Evolutionary conservation across 2,329 filamentous ascomycete genomes (phyloP), one percentile per base, ranked within the genome.

Genomic region (Ascochyta lentis): DNA sequence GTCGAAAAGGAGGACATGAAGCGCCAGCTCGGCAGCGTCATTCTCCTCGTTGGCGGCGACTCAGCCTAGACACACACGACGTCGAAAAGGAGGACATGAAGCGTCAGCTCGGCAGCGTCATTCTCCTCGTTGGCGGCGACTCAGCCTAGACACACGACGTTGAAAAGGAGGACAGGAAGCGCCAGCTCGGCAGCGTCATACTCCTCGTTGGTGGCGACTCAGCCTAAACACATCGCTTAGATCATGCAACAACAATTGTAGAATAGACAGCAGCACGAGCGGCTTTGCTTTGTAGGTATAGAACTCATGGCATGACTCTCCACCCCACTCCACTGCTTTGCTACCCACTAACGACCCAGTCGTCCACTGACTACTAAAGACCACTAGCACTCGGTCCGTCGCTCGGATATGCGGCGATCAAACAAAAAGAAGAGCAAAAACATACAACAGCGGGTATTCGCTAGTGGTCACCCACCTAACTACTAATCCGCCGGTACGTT

Each of bases 1-100:
- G 95, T 99, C 1, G 90, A 96, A 68, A 90, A 88, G 76, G 94
- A 96, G 76, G 95, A 99, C 76, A 66, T 98, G 63, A 85, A 86
- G 71, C 84, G 94, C 68, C 95, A 98, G 78, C 79, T 98, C 56
- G 95, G 94, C 13, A 96, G 92, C 73, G 90, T 92, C 10, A 83
- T 96, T 15, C 73, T 98, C 69, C 78, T 98, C 45, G 89, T 97
- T 9, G 88, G 69, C 46, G 75, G 75, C 27, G 55, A 64, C 13
- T 56, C 56, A 3, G 52, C 56, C 9, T 66, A 58, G 48, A 31
- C 16, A 19, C 3, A 8, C 77, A 99, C 77, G 95, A 99, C 80
- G 95, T 99, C 1, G 90, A 96, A 68, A 90, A 88, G 76, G 94
- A 96, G 76, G 95, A 99, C 76, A 66, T 98, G 63, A 85, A 86